A percentile compares a stretch with the other conserved stretches of the same genome.
These are phyloP conservation scores for Starmerella roubikii DNA, from an alignment of 805 yeast genomes.

Conservation along the genomic window DNA sequence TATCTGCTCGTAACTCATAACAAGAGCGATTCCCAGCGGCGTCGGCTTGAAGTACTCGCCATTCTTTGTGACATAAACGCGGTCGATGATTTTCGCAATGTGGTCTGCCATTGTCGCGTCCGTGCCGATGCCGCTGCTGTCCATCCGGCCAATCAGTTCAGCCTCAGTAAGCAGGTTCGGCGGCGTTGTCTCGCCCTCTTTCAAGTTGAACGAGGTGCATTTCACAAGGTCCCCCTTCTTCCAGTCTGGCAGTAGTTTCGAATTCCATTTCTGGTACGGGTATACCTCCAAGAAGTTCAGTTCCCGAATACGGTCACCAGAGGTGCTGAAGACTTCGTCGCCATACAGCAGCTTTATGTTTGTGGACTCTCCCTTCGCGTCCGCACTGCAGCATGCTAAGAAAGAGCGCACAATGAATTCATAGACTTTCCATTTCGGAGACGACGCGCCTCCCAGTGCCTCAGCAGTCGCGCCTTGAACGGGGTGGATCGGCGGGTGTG, in stretches of 20 bases:
- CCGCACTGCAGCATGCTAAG: conserved; percentile 81
- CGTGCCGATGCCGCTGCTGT: conserved; percentile 93
- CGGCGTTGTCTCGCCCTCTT: conserved; percentile 64
- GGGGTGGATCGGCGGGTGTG: conserved; percentile 98
- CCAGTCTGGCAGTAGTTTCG: conserved; percentile 49
- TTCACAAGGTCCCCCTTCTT: conserved; percentile 41
- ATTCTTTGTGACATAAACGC: conserved; percentile 50
- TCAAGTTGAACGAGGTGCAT: conserved; percentile 45
- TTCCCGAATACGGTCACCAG: conserved; percentile 63
- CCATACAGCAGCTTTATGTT: conserved; percentile 63
- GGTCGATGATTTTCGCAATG: conserved; percentile 57
- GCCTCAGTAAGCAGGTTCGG: conserved; percentile 82
- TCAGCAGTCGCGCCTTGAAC: conserved; percentile 27
- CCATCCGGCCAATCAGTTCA: conserved; percentile 86
- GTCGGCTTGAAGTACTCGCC: conserved; percentile 49
- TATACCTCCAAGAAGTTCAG: conserved; percentile 71
- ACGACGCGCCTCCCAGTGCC: conserved; percentile 17
- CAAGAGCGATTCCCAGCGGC: conserved; percentile 68
- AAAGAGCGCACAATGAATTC: conserved; percentile 78
- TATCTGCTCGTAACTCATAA: conserved; percentile 73
- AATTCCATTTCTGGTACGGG: conserved; percentile 65
- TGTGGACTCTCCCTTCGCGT: conserved; percentile 67
- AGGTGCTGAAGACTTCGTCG: conserved; percentile 51
- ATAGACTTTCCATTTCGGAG: conserved; percentile 54
- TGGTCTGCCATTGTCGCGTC: conserved; percentile 99